phyloP scores from a whole-genome alignment of 306 rosid species.

The Casuarina cunninghamiana region DNA sequence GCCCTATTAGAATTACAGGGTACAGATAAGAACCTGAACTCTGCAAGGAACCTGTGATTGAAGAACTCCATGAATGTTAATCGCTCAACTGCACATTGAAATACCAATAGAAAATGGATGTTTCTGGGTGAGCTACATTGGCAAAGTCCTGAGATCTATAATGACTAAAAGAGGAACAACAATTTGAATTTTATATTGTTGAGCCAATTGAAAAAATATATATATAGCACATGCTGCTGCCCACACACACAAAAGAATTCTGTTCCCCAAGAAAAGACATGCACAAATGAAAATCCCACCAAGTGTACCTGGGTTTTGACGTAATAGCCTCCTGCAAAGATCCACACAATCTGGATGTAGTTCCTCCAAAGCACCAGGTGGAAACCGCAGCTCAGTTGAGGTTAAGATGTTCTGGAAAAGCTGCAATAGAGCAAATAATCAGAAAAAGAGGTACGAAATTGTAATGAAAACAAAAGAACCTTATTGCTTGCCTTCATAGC shows the following conservation, averaged over 20 bases:
- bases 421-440: conserved; percentile 46
- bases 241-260: too few relatives aligned
- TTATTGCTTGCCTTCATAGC: background rate
- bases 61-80: conserved; percentile 83
- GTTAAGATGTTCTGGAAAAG: conserved; percentile 81
- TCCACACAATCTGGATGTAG: conserved; percentile 77
- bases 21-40: conserved; percentile 52
- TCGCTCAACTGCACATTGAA: conserved; percentile 80
- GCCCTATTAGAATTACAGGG: background rate
- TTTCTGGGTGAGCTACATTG: conserved; percentile 17
- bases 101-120: conserved; percentile 30
- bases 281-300: conserved; percentile 11
- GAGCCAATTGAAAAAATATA: conserved; percentile 14
- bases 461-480: background rate
- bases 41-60: conserved; percentile 64
- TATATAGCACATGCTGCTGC: conserved; percentile 10
- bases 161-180: background rate
- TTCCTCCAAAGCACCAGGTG: conserved; percentile 58
- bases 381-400: conserved; percentile 73
- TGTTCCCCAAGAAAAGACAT: conserved; percentile 14
- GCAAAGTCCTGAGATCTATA: conserved; percentile 7
- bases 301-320: conserved; percentile 77
- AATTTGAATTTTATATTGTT: conserved; percentile 9
- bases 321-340: conserved; percentile 91
- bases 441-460: conserved; percentile 17